phyloP scores from a whole-genome alignment of 1,284 basidiomycete species.

The Leccinum subfulvum region DNA sequence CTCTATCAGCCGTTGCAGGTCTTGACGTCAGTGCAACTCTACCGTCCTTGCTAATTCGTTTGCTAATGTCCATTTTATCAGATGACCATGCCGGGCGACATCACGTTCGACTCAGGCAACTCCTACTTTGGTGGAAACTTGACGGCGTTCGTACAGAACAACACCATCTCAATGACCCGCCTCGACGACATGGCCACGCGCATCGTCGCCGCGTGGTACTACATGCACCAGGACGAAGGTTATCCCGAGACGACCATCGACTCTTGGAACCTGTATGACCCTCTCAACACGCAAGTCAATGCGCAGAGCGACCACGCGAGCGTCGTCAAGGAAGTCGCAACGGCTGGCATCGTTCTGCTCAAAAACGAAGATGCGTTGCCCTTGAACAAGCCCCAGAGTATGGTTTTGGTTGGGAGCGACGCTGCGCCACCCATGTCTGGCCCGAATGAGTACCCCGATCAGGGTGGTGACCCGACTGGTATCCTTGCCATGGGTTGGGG shows the following conservation, averaged over 20 bases:
- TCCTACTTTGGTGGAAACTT: constrained; percentile 39
- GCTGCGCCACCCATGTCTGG: constrained; percentile 55
- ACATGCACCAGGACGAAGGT: constrained; percentile 53
- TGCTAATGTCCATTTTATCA: constrained; percentile 11
- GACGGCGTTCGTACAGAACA: constrained; percentile 29
- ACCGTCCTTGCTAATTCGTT: too few relatives aligned
- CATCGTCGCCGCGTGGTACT: constrained; percentile 63
- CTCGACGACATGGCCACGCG: constrained; percentile 69
- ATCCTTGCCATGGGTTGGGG: constrained; percentile 67
- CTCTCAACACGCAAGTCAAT: constrained; percentile 54
- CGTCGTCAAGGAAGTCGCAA: constrained; percentile 64
- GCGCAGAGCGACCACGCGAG: constrained; percentile 58
- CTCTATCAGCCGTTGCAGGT: constrained; percentile 41
- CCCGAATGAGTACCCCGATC: constrained; percentile 56
- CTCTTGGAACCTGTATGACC: constrained; percentile 46
- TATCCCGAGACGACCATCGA: constrained; percentile 58
- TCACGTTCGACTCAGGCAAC: constrained; percentile 28
- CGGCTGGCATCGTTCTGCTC: constrained; percentile 70
- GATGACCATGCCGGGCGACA: constrained; percentile 44
- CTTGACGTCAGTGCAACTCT: constrained; percentile 39
- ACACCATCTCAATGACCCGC: constrained; percentile 42
- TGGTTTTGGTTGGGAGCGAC: constrained; percentile 46
- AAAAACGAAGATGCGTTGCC: constrained; percentile 71
- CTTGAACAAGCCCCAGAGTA: constrained; percentile 40
- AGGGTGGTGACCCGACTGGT: constrained; percentile 47